These are phyloP conservation scores for Wickerhamomyces strasburgensis DNA, from an alignment of 805 yeast species.

Conservation along the genomic window DNA sequence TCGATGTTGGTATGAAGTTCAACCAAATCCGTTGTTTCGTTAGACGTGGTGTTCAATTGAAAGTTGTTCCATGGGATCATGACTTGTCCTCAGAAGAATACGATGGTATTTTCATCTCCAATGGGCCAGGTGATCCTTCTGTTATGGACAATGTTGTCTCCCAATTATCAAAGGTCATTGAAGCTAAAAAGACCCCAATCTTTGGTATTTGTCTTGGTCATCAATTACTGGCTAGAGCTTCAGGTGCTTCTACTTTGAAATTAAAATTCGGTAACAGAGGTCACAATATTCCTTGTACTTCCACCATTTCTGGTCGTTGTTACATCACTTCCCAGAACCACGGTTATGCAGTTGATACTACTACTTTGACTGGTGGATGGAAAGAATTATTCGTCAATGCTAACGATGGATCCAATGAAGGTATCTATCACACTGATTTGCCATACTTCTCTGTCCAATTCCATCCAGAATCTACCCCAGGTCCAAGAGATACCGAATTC, in stretches of 20 bases:
- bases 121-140: slow-evolving; percentile 99
- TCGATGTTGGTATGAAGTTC: slow-evolving; percentile 97
- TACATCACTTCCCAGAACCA: slow-evolving; percentile 98
- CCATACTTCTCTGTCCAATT: slow-evolving; percentile 98
- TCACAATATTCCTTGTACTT: slow-evolving; percentile 95
- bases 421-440: slow-evolving; percentile 82
- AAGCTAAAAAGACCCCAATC: slow-evolving; percentile 73
- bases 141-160: slow-evolving; percentile 66
- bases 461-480: slow-evolving; percentile 99
- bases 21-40: slow-evolving; percentile 97
- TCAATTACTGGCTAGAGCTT: slow-evolving; percentile 90
- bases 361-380: slow-evolving; percentile 76
- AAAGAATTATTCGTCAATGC: slow-evolving; percentile 92
- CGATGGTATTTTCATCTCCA: slow-evolving; percentile 94
- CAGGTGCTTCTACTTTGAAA: slow-evolving; percentile 90
- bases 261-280: slow-evolving; percentile 99
- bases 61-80: slow-evolving; percentile 94
- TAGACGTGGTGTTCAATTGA: slow-evolving; percentile 90
- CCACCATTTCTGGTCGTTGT: slow-evolving; percentile 86
- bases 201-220: slow-evolving; percentile 99
- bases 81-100: slow-evolving; percentile 76
- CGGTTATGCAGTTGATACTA: slow-evolving; percentile 92
- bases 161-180: slow-evolving; percentile 52
- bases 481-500: slow-evolving; percentile 98
- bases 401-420: slow-evolving; percentile 97